Base-by-base conservation (phyloP, 2,329 filamentous ascomycete genomes). In the Stagonosporopsis tanaceti region DNA sequence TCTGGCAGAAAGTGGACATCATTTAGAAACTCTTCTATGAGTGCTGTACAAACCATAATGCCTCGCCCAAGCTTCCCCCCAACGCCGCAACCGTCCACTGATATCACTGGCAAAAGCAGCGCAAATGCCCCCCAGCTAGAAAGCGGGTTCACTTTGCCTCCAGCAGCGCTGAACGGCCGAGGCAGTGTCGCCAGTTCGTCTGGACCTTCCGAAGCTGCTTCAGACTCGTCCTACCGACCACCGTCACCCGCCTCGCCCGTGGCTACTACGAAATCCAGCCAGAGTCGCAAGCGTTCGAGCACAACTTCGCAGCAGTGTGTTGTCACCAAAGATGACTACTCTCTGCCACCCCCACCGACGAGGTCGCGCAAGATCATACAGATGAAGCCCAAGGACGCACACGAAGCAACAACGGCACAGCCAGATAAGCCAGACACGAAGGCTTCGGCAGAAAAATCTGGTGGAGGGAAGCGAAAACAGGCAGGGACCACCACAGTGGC, bases 331-430 rank as follows among this genome's bases (percentile, higher is more conserved):
- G 85, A 87, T 65, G 81, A 84, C 45, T 96, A 97, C 75, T 85
- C 90, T 9, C 85, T 99, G 15, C 95, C 95, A 20, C 95, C 95
- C 9, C 95, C 94, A 15, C 95, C 95, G 0, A 97, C 93, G 3
- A 85, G 94, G 61, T 91, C 92, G 39, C 89, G 94, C 69, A 98
- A 96, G 80, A 98, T 99, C 74, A 98, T 98, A 57, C 94, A 98
- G 79, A 97, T 98, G 93, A 97, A 96, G 77, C 94, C 87, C 40
- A 76, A 72, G 67, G 74, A 68, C 37, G 44, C 60, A 24, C 66
- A 71, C 25, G 69, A 71, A 17, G 37, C 63, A 14, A 20, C 64
- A 38, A 73, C 69, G 53, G 24, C 62, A 17, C 64, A 65, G 34
- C n/a, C 64, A 9, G 59, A 66, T 27, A 45, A 65, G 12, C 47